phyloP scores from a whole-genome alignment of 768 basidiomycete species.

The Clavulina sp. region DNA sequence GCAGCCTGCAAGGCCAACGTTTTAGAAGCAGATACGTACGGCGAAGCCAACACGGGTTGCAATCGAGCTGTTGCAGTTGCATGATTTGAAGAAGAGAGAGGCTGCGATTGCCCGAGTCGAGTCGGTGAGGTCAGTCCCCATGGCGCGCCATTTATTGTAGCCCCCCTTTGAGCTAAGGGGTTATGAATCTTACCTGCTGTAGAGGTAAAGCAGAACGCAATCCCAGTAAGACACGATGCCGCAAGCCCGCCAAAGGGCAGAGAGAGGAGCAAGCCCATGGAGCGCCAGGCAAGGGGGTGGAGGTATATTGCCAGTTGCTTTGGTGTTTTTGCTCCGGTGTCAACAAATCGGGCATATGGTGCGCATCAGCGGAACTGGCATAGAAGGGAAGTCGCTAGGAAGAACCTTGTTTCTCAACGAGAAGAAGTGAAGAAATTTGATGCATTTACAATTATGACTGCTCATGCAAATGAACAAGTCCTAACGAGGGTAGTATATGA shows the following conservation, averaged over 20 bases:
- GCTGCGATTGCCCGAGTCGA: constrained; percentile 28
- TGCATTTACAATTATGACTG: too few relatives aligned
- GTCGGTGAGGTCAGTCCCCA: background rate
- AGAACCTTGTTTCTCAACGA: too few relatives aligned
- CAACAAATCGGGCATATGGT: too few relatives aligned
- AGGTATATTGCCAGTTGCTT: too few relatives aligned
- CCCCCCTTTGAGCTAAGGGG: background rate
- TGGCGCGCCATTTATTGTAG: background rate
- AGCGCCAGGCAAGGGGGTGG: constrained; percentile 2
- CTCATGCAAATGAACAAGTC: too few relatives aligned
- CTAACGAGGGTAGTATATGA: too few relatives aligned
- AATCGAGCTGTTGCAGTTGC: constrained; percentile 97
- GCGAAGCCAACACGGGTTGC: constrained; percentile 94
- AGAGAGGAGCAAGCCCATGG: constrained; percentile 25
- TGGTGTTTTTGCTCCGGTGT: too few relatives aligned
- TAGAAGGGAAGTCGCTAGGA: too few relatives aligned
- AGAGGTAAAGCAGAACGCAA: constrained; percentile 76
- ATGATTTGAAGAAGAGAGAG: constrained; percentile 94
- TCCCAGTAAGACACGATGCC: constrained; percentile 64
- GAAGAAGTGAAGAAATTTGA: too few relatives aligned
- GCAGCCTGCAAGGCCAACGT: too few relatives aligned
- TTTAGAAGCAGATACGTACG: constrained; percentile 28
- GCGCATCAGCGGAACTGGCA: too few relatives aligned
- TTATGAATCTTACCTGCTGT: constrained; percentile 41
- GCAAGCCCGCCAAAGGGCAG: constrained; percentile 33